Evolutionary conservation across 495 filamentous ascomycete species (phyloP).

Genomic region (Venustampulla echinocandica): DNA sequence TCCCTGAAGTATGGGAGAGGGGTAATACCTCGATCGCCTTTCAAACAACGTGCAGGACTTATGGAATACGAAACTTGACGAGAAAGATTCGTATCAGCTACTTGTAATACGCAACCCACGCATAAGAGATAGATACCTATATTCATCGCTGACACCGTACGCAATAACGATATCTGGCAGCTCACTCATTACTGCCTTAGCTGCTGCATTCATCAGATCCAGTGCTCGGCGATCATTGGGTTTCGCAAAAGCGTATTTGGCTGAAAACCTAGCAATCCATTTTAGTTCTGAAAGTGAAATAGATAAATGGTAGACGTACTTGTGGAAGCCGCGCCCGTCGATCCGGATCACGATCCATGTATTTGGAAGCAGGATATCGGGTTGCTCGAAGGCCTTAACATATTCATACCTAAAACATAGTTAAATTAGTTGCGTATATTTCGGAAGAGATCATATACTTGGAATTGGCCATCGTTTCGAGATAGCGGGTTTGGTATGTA

Average conservation of each 20-base stretch:
- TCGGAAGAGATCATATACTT: constrained; percentile 35
- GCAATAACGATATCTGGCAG: constrained; percentile 77
- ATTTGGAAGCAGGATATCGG: constrained; percentile 69
- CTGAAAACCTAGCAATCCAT: constrained; percentile 51
- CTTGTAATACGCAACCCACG: too few species aligned
- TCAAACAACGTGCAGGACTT: constrained; percentile 76
- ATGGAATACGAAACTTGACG: constrained; percentile 73
- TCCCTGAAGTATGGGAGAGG: not conserved
- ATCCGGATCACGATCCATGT: constrained; percentile 92
- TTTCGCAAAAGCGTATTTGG: constrained; percentile 77
- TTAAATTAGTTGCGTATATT: constrained; percentile 20
- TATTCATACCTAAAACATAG: constrained; percentile 64
- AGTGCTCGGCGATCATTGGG: constrained; percentile 85
- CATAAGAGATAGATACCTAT: constrained; percentile 65
- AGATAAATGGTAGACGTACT: constrained; percentile 39
- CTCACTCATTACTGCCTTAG: constrained; percentile 72
- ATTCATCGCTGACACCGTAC: constrained; percentile 93
- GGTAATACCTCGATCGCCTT: constrained; percentile 63
- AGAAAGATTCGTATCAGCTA: not conserved
- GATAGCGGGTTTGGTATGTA: not conserved
- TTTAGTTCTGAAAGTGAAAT: not conserved
- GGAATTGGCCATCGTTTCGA: constrained; percentile 57
- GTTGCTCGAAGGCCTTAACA: constrained; percentile 79
- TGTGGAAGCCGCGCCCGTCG: constrained; percentile 87
- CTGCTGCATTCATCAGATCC: constrained; percentile 90